These are phyloP conservation scores for Mucor plumbeus DNA, from an alignment of 371 early-diverging fungal species.

Conservation along the genomic window DNA sequence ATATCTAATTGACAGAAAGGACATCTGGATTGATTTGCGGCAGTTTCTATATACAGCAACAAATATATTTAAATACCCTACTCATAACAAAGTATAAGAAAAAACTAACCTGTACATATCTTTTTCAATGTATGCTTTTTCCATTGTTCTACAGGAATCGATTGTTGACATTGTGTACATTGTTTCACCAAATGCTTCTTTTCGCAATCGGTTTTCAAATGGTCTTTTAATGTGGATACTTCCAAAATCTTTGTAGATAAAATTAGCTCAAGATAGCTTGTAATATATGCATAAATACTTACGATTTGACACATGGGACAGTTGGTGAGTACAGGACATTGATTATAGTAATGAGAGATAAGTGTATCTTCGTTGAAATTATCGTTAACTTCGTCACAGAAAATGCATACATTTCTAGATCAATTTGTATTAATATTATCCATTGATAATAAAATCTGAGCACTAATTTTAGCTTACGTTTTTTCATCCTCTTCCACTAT, in stretches of 20 bases:
- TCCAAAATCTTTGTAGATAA: constrained; percentile 67
- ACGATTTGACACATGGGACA: constrained; percentile 77
- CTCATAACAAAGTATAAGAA: not conserved
- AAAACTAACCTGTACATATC: constrained; percentile 34
- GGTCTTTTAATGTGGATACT: constrained; percentile 69
- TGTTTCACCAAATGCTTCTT: constrained; percentile 61
- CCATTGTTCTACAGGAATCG: constrained; percentile 66
- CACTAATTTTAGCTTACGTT: not conserved
- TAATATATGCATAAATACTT: constrained; percentile 22
- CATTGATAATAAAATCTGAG: no score
- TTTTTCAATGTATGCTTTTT: constrained; percentile 58
- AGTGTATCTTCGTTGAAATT: constrained; percentile 76
- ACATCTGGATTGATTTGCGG: constrained; percentile 55
- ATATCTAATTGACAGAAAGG: constrained; percentile 72
- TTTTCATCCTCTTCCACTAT: constrained; percentile 7
- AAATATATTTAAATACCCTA: not conserved
- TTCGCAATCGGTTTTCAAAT: constrained; percentile 73
- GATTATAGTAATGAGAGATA: constrained; percentile 78
- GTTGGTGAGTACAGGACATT: constrained; percentile 73
- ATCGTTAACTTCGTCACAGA: constrained; percentile 74
- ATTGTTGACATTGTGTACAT: constrained; percentile 70
- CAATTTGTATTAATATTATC: not conserved
- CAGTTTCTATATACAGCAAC: constrained; percentile 9
- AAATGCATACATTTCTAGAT: constrained; percentile 60
- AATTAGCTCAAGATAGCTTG: not conserved